Percentiles rank a stretch among this genome's conserved stretches.
These are phyloP conservation scores for Pisolithus tinctorius DNA, from an alignment of 768 basidiomycete species.

Conservation along the genomic window DNA sequence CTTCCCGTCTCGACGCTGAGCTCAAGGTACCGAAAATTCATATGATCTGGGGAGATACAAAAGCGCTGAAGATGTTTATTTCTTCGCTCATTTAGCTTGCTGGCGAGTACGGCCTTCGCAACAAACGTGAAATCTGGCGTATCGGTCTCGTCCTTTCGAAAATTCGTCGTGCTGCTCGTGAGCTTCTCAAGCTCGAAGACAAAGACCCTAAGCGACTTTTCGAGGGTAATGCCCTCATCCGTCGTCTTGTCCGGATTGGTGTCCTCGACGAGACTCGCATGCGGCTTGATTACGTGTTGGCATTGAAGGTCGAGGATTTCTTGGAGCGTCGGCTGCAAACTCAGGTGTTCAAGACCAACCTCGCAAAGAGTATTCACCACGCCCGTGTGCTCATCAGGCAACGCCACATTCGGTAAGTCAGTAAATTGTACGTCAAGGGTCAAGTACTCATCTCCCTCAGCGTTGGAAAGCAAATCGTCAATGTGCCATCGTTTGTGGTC, in stretches of 20 bases:
- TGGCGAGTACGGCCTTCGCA: conserved; percentile 99
- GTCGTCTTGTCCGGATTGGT: conserved; percentile 97
- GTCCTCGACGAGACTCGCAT: conserved; percentile 98
- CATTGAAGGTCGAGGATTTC: conserved; percentile 99
- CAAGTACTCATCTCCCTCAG: conserved; percentile 28
- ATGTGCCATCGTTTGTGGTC: conserved; percentile 97
- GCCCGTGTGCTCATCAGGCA: conserved; percentile 97
- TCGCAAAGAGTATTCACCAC: conserved; percentile 98
- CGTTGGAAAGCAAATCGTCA: conserved; percentile 98
- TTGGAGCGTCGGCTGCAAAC: conserved; percentile 98
- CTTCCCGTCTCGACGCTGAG: conserved; percentile 98
- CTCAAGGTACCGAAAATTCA: conserved; percentile 64
- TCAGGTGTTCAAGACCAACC: conserved; percentile 98
- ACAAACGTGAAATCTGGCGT: conserved; percentile 99
- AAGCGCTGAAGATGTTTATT: neutral
- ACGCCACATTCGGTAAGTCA: conserved; percentile 88
- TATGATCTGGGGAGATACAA: neutral
- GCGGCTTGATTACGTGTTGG: conserved; percentile 99
- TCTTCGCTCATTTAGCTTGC: conserved; percentile 61
- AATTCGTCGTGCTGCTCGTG: conserved; percentile 99
- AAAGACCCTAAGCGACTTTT: conserved; percentile 99
- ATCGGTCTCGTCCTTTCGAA: conserved; percentile 97
- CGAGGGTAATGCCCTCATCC: conserved; percentile 96
- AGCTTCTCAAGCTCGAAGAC: conserved; percentile 98
- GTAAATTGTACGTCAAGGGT: too few relatives aligned